phyloP scores from a whole-genome alignment of 768 basidiomycete species.

The Pleurotus cornucopiae region DNA sequence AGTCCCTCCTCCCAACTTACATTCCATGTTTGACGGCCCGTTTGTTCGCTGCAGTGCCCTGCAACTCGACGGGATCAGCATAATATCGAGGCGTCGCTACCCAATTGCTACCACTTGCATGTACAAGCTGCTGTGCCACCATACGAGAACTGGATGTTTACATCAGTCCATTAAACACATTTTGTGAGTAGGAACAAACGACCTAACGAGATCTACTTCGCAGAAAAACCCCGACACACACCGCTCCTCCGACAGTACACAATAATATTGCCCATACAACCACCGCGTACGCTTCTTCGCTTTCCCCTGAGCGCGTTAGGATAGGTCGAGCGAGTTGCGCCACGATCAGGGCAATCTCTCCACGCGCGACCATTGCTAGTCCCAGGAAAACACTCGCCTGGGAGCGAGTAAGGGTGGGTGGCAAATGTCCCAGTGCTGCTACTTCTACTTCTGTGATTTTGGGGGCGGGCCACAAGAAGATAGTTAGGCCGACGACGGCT shows the following conservation, averaged over 20 bases:
- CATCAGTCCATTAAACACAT: too few species aligned
- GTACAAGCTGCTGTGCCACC: too few species aligned
- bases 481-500: slow-evolving; percentile 40
- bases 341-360: slow-evolving; percentile 65
- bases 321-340: slow-evolving; percentile 38
- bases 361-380: slow-evolving; percentile 61
- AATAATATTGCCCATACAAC: slow-evolving; percentile 55
- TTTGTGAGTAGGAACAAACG: too few species aligned
- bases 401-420: neutral
- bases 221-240: neutral
- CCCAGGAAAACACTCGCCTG: slow-evolving; percentile 33
- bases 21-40: too few species aligned
- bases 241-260: slow-evolving; percentile 47
- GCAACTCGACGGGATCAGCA: too few species aligned
- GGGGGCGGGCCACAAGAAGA: slow-evolving; percentile 30
- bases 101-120: too few species aligned
- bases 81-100: too few species aligned
- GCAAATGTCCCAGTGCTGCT: neutral
- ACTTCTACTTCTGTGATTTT: too few species aligned
- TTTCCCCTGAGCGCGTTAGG: slow-evolving; percentile 15
- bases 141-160: too few species aligned
- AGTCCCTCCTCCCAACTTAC: slow-evolving; percentile 4
- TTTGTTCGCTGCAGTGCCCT: too few species aligned
- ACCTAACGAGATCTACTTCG: neutral
- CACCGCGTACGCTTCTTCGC: slow-evolving; percentile 45